These are phyloP conservation scores for Paramecium biaurelia DNA, from an alignment of 73 alveolate species.

Conservation along the genomic window DNA sequence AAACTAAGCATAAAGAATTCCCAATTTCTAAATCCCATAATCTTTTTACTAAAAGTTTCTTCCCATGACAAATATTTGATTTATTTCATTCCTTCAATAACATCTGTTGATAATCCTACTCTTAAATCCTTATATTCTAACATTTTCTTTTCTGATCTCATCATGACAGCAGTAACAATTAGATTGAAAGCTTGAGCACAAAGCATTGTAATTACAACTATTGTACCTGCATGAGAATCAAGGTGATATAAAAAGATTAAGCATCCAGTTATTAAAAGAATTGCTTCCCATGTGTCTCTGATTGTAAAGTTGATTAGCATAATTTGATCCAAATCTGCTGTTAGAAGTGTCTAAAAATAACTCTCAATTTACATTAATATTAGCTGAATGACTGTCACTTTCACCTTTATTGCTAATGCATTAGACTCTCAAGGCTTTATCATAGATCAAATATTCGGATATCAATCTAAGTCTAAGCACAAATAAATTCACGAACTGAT, in stretches of 20 bases:
- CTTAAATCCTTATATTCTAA: background rate
- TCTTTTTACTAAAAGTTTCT: constrained; percentile 41
- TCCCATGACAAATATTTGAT: constrained; percentile 58
- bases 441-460: background rate
- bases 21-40: constrained; percentile 7
- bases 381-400: background rate
- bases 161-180: background rate
- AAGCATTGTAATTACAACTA: constrained; percentile 4
- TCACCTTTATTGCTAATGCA: background rate
- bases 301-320: background rate
- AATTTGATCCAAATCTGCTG: constrained; percentile 28
- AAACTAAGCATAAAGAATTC: background rate
- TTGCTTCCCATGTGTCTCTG: background rate
- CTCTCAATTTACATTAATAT: background rate
- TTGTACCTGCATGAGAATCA: constrained; percentile 44
- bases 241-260: background rate
- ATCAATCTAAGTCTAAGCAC: background rate
- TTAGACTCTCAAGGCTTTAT: background rate
- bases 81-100: constrained; percentile 57
- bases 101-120: constrained; percentile 18
- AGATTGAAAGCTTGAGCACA: background rate
- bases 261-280: background rate
- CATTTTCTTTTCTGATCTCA: background rate
- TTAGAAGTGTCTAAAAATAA: background rate
- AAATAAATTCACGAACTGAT: background rate